phyloP scores from a whole-genome alignment of 805 yeast genomes.

The Saccharomycopsis fibuligera region DNA sequence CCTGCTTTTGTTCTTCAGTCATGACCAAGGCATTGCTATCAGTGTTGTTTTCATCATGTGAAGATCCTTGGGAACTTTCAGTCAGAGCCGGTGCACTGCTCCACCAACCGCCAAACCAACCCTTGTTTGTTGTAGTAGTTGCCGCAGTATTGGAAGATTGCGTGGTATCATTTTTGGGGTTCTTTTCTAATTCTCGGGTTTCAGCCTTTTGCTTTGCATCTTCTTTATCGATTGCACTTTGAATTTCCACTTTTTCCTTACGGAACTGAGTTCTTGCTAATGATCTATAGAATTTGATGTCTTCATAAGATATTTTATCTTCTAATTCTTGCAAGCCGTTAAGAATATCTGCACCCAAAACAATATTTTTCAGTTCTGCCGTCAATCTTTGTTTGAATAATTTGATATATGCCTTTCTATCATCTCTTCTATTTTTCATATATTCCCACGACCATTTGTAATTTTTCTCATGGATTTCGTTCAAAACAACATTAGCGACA shows the following conservation, averaged over 20 bases:
- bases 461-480: conserved; percentile 77
- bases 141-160: neutral
- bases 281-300: conserved; percentile 78
- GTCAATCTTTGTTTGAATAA: conserved; percentile 61
- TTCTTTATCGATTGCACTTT: neutral
- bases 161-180: neutral
- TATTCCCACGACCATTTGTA: conserved; percentile 86
- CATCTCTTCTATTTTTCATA: conserved; percentile 63
- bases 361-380: conserved; percentile 26
- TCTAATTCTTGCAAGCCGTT: conserved; percentile 36
- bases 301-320: conserved; percentile 57
- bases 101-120: conserved; percentile 77
- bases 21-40: conserved; percentile 39
- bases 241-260: conserved; percentile 37
- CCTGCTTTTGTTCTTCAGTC: conserved; percentile 83
- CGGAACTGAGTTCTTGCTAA: conserved; percentile 63
- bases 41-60: conserved; percentile 19
- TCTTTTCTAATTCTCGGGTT: neutral
- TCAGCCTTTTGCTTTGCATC: conserved; percentile 1
- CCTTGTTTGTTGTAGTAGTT: conserved; percentile 26
- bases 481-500: conserved; percentile 66
- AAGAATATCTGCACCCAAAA: conserved; percentile 22
- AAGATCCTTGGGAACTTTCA: conserved; percentile 7
- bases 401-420: conserved; percentile 57
- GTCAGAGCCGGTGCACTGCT: conserved; percentile 28